Base-by-base conservation (phyloP, 768 basidiomycete genomes). In the Leccinum uliginosum region DNA sequence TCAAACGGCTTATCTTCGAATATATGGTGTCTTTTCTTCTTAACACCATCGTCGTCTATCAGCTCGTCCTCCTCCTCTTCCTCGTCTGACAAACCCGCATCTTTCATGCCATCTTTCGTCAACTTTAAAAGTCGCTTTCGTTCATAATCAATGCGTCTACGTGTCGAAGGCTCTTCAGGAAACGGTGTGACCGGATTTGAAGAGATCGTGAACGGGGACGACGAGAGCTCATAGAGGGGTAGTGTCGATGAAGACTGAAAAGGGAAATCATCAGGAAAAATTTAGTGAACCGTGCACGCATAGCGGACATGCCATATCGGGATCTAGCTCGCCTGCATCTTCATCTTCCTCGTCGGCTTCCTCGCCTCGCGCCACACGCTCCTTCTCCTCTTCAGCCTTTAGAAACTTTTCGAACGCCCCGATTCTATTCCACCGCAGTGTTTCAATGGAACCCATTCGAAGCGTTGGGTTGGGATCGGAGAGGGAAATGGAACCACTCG, bases 401-500 rank as follows among this genome's bases (percentile, higher is more conserved):
- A 70, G 43, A 51, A 62, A 71, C 34, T 19, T 66, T 4, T 71
- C 68, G 23, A 67, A 71, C 12, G 63, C 62, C 3, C 65, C 65
- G 15, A 72, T 56, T 34, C 66, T 59, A 43, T 71, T 71, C 68
- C 68, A 71, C 2, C 71, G 68, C 14, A 64, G n/a, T 11, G 66
- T 65, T 17, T 70, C 62, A 10, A 71, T 38, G 2, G 57, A 48
- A 24, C 68, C 63, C 52, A 67, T 62, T 3, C 60, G 65, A 49
- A 70, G 53, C 23, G 65, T 64, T 19, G 29, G 58, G 1, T 56
- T 62, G 2, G 68, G 71, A 44, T 65, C 21, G 9, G 61, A 66
- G 26, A 71, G 27, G n/a, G 65, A 68, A 35, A 70, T 40, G 3
- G 69, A 72, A 0, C 82, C 83, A 21, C 73, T 71, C 1, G 84